Base-by-base conservation (phyloP, 352 stramenopile species). In the Pythium insidiosum region DNA sequence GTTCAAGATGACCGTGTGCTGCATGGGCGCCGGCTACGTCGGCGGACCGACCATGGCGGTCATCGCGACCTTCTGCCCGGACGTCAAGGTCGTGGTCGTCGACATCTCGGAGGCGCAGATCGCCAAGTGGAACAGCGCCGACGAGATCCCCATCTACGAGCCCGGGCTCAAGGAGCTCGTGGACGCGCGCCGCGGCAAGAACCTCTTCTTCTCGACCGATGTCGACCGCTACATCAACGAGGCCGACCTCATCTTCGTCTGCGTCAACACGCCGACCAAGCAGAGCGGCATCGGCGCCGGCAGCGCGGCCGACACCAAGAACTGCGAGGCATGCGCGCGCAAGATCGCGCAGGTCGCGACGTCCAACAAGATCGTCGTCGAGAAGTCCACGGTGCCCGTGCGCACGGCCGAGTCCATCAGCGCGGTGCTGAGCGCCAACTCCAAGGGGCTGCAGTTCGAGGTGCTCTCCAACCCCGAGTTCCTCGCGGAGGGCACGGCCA, bases 391-490 rank as follows among this genome's bases (percentile, higher is more conserved):
- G 3, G 97, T 99, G 42, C 97, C 97, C 5, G 97, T 99, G 28
- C 84, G 95, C 56, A 99, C 97, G 13, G 97, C 97, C 2, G 91
- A 98, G 54, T 95, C 95, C 9, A 97, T 99, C 39, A 79, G 83
- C 30, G 84, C 92, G 20, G 96, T 99, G 34, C 82, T 99, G 26
- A 73, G 76, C 16, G 90, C 84, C 53, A 98, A 98, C 66, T 86
- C 94, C 21, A 97, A 96, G 70, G 73, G 69, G 29, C 56, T 97
- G 25, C 71, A 94, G 16, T 98, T 98, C 46, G 88, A 99, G 56
- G 96, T 99, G 43, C 70, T 99, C 41, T 97, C 81, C 12, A 99
- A 99, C 66, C 97, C 97, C 5, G 97, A 99, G 78, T 99, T 99
- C 66, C 77, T 99, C 43, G 96, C 96, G 1, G 97, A 99, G 67